phyloP scores from a whole-genome alignment of 2,329 filamentous ascomycete genomes.

The Ilyonectria destructans region DNA sequence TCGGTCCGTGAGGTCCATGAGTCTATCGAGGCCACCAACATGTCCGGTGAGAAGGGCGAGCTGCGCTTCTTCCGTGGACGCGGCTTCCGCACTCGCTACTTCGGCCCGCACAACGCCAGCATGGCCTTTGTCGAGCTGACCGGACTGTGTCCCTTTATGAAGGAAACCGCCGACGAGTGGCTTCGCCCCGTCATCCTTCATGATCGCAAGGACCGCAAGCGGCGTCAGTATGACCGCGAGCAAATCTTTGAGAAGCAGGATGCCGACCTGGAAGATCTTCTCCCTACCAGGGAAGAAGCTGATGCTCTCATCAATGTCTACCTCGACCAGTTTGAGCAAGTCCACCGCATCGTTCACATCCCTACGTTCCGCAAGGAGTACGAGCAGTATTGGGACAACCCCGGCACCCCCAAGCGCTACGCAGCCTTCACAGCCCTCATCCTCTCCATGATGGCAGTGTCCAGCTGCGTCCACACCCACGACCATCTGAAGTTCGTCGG shows the following conservation, averaged over 20 bases:
- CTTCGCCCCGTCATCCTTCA: constrained; percentile 72
- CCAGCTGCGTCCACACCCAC: constrained; percentile 71
- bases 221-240: constrained; percentile 69
- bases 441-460: constrained; percentile 74
- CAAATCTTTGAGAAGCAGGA: constrained; percentile 65
- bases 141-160: constrained; percentile 74
- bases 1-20: constrained; percentile 58
- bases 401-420: constrained; percentile 59
- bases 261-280: constrained; percentile 64
- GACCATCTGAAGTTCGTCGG: constrained; percentile 70
- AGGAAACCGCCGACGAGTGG: constrained; percentile 75
- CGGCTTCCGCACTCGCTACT: constrained; percentile 74
- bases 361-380: constrained; percentile 73
- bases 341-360: constrained; percentile 73
- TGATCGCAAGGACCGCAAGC: constrained; percentile 70
- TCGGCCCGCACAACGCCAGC: constrained; percentile 73
- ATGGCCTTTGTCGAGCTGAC: constrained; percentile 73
- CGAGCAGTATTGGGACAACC: constrained; percentile 67
- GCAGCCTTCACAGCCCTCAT: constrained; percentile 72
- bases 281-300: constrained; percentile 65
- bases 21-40: constrained; percentile 59
- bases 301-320: constrained; percentile 67
- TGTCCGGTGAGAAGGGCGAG: constrained; percentile 66
- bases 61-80: constrained; percentile 72
- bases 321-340: constrained; percentile 70